Percentiles rank a stretch among this genome's conserved stretches.
Conservation (phyloP, 1,139 yeast species). For the Meyerozyma smithsonii region DNA sequence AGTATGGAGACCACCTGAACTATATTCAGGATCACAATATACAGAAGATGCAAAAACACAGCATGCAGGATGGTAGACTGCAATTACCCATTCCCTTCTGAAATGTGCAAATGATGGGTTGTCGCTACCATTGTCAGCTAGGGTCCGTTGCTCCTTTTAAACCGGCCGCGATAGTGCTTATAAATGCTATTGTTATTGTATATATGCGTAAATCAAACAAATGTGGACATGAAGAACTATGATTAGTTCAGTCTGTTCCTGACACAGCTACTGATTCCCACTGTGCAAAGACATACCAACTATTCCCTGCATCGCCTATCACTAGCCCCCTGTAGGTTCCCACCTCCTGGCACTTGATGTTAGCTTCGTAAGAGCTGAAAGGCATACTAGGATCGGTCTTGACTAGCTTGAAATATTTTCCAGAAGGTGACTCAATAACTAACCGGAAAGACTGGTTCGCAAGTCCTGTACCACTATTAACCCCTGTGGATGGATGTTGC, state of each 20-base stretch:
- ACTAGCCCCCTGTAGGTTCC: constrained; percentile 86
- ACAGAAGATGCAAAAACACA: too few species aligned
- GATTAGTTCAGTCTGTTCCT: neutral
- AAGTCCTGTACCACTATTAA: constrained; percentile 31
- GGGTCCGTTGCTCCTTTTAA: too few species aligned
- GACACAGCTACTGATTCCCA: constrained; percentile 58
- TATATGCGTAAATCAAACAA: constrained; percentile 2
- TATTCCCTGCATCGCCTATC: constrained; percentile 70
- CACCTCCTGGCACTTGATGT: constrained; percentile 57
- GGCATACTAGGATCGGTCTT: constrained; percentile 42
- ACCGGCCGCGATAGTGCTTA: too few species aligned
- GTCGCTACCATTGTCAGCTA: too few species aligned
- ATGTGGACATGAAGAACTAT: neutral
- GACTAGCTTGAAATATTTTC: constrained; percentile 61
- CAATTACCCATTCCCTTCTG: too few species aligned
- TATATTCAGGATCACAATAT: too few species aligned
- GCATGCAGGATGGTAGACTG: too few species aligned
- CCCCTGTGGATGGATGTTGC: constrained; percentile 61
- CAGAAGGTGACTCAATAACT: constrained; percentile 80
- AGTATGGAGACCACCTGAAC: too few species aligned
- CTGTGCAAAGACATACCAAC: constrained; percentile 90
- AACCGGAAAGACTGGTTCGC: constrained; percentile 47
- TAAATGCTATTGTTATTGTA: too few species aligned
- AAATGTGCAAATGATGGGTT: too few species aligned
- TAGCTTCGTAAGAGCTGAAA: constrained; percentile 54